Evolutionary conservation across 192 early-diverging fungal species (phyloP).

Genomic region (Dissophora ornata): DNA sequence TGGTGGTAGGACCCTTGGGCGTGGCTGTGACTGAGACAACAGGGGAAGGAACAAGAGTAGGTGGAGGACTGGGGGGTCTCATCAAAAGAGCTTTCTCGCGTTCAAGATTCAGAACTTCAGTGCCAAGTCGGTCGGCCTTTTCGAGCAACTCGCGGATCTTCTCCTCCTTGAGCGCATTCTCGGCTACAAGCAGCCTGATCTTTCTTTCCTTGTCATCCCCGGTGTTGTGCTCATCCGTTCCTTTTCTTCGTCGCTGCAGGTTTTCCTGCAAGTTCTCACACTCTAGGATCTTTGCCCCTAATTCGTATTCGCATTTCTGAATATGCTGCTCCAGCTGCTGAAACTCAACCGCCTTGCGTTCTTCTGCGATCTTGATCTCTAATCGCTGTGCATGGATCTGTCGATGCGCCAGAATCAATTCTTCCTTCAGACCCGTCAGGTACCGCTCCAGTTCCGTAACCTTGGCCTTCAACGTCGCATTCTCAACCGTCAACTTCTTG

Average conservation of each 20-base stretch:
- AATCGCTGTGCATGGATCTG: slow-evolving; percentile 19
- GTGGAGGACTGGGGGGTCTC: not conserved
- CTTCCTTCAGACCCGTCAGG: slow-evolving; percentile 41
- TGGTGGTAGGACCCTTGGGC: not conserved
- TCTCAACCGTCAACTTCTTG: slow-evolving; percentile 31
- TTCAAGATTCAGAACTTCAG: slow-evolving; percentile 25
- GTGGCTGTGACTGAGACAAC: no score
- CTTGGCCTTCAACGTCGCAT: slow-evolving; percentile 34
- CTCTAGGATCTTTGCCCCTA: slow-evolving; percentile 20
- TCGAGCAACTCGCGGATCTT: slow-evolving; percentile 22
- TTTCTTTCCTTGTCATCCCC: not conserved
- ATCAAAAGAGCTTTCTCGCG: slow-evolving; percentile 21
- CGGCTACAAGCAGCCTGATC: slow-evolving; percentile 9
- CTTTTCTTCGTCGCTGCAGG: slow-evolving; percentile 1
- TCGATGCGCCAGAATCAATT: slow-evolving; percentile 28
- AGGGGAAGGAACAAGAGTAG: not conserved
- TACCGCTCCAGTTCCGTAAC: slow-evolving; percentile 39
- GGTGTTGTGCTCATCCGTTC: not conserved
- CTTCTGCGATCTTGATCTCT: slow-evolving; percentile 24
- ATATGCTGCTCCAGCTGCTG: slow-evolving; percentile 1
- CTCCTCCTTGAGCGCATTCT: slow-evolving; percentile 28
- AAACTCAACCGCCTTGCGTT: slow-evolving; percentile 3
- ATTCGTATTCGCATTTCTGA: slow-evolving; percentile 18
- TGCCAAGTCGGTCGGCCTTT: slow-evolving; percentile 25
- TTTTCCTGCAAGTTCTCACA: slow-evolving; percentile 4